A percentile compares a stretch with the other conserved stretches of the same genome.
Evolutionary conservation across 1,284 basidiomycete species (phyloP).

Genomic region (Ganoderma meredithae): DNA sequence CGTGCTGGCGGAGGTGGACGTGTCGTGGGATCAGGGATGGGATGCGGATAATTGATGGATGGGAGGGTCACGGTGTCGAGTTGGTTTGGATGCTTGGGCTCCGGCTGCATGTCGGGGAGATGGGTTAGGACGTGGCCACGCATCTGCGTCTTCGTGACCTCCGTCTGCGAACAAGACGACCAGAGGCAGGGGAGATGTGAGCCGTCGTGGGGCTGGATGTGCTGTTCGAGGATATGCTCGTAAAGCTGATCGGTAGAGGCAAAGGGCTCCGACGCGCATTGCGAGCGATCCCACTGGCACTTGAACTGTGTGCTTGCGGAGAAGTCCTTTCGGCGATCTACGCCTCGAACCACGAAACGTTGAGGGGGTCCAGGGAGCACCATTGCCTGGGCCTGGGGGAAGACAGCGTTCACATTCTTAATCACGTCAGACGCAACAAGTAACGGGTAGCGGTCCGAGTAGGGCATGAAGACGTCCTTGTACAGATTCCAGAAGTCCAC

Average conservation of each 20-base stretch:
- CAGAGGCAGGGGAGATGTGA: conserved; percentile 65
- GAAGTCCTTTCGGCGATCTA: conserved; percentile 69
- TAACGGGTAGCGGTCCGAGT: conserved; percentile 60
- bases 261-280: conserved; percentile 59
- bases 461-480: conserved; percentile 72
- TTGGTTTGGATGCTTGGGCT: conserved; percentile 66
- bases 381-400: conserved; percentile 84
- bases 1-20: conserved; percentile 71
- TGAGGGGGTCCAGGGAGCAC: conserved; percentile 74
- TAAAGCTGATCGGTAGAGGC: conserved; percentile 65
- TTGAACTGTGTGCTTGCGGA: conserved; percentile 63
- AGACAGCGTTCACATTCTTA: conserved; percentile 82
- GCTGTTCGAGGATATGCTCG: conserved; percentile 66
- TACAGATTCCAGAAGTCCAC: conserved; percentile 92
- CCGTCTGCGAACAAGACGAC: conserved; percentile 62
- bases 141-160: conserved; percentile 57
- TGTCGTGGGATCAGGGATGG: conserved; percentile 63
- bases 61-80: conserved; percentile 73
- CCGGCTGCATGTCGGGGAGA: conserved; percentile 61
- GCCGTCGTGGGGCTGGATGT: conserved; percentile 54
- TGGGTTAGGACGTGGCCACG: conserved; percentile 78
- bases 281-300: conserved; percentile 71
- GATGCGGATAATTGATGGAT: conserved; percentile 58
- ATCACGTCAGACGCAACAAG: conserved; percentile 88
- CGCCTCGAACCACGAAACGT: conserved; percentile 83